A percentile compares a stretch with the other conserved stretches of the same genome.
Conservation (phyloP, 2,329 filamentous ascomycete genomes). For the Beauveria asiatica region DNA sequence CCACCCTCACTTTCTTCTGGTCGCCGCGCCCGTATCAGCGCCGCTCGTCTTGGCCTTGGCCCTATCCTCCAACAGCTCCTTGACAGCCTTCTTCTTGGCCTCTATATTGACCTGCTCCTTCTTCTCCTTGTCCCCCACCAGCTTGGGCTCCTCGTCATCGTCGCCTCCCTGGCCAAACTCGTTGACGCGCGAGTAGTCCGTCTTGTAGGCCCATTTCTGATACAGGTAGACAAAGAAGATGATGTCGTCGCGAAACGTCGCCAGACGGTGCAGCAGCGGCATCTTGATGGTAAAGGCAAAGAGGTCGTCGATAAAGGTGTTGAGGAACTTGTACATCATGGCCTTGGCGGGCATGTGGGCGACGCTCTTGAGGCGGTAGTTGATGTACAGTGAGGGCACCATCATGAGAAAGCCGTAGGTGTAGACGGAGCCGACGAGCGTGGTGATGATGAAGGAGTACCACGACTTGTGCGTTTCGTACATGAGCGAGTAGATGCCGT, state of each 20-base stretch:
- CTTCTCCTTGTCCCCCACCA: conserved; percentile 27
- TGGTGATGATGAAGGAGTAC: conserved; percentile 95
- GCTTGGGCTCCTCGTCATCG: conserved; percentile 48
- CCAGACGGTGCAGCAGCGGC: conserved; percentile 85
- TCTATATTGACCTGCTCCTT: conserved; percentile 31
- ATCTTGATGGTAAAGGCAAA: conserved; percentile 99
- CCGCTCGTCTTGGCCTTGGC: conserved; percentile 39
- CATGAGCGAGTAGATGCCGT: conserved; percentile 81
- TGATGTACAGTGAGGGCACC: conserved; percentile 96
- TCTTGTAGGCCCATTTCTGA: conserved; percentile 84
- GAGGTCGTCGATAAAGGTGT: conserved; percentile 97
- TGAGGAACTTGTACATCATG: conserved; percentile 97
- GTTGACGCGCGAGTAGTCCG: conserved; percentile 88
- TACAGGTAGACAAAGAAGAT: conserved; percentile 99
- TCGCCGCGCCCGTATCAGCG: conserved; percentile 36
- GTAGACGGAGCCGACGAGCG: conserved; percentile 91
- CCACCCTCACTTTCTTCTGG: conserved; percentile 30
- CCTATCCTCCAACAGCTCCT: conserved; percentile 21
- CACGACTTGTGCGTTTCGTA: conserved; percentile 97
- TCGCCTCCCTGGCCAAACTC: conserved; percentile 98
- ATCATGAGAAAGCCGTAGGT: conserved; percentile 99
- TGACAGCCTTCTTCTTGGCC: conserved; percentile 29
- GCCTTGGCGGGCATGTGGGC: conserved; percentile 95
- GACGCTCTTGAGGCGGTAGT: conserved; percentile 91
- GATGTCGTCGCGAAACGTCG: conserved; percentile 87